These are phyloP conservation scores for Penicillium psychrofluorescens DNA, from an alignment of 495 filamentous ascomycete genomes.

Conservation along the genomic window DNA sequence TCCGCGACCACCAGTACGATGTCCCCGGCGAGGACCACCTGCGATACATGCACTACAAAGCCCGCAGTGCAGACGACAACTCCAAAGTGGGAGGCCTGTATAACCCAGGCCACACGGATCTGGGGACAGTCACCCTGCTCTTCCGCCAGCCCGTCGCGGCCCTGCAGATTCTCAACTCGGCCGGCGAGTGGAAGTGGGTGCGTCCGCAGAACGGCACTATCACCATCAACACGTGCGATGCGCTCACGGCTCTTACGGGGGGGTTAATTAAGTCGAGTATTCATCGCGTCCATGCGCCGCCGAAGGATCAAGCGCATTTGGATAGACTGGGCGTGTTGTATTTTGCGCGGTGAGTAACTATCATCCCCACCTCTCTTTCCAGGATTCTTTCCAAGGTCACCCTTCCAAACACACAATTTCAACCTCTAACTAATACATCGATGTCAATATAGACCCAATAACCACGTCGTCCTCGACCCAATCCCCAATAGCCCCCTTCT, in stretches of 20 bases:
- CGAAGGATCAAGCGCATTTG: constrained; percentile 42
- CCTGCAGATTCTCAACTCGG: constrained; percentile 35
- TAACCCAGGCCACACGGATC: constrained; percentile 30
- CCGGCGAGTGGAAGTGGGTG: constrained; percentile 34
- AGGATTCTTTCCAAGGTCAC: too few species aligned
- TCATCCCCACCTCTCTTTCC: too few species aligned
- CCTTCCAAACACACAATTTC: too few species aligned
- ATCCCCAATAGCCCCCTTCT: constrained; percentile 37
- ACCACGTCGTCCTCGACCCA: constrained; percentile 32
- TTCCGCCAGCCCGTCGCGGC: constrained; percentile 44
- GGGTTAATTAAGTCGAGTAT: constrained; percentile 45
- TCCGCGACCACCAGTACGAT: constrained; percentile 40
- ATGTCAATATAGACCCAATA: constrained; percentile 18
- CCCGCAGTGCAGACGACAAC: constrained; percentile 36
- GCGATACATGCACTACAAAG: constrained; percentile 46
- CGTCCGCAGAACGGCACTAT: constrained; percentile 41
- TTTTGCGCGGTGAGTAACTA: constrained; percentile 24
- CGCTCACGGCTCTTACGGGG: constrained; percentile 38
- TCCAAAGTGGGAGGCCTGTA: constrained; percentile 24
- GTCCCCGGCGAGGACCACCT: constrained; percentile 41
- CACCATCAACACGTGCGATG: constrained; percentile 46
- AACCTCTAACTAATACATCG: too few species aligned
- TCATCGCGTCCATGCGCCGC: constrained; percentile 45
- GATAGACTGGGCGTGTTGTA: constrained; percentile 45
- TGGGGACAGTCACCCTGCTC: constrained; percentile 35